phyloP scores from a whole-genome alignment of 768 basidiomycete species.

The Panus rudis region DNA sequence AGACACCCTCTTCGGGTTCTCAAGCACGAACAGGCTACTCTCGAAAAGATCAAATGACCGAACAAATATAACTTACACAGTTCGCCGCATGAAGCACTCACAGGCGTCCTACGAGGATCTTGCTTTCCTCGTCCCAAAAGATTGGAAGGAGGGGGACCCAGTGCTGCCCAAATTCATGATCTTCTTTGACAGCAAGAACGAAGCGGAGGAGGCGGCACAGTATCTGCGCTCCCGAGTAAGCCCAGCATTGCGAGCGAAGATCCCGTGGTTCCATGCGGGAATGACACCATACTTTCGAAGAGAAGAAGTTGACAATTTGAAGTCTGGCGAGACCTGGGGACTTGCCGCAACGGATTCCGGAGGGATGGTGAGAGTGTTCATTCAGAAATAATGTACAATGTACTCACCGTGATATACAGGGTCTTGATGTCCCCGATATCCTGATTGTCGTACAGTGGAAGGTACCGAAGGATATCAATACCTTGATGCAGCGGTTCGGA shows the following conservation, averaged over 20 bases:
- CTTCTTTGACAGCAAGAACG: slow-evolving; percentile 18
- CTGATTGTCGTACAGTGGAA: slow-evolving; percentile 30
- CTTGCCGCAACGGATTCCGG: slow-evolving; percentile 4
- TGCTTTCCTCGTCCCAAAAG: slow-evolving; percentile 11
- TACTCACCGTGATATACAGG: slow-evolving; percentile 18
- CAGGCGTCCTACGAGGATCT: slow-evolving; percentile 2
- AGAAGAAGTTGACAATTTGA: neutral
- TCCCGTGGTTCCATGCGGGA: slow-evolving; percentile 22
- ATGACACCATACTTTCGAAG: slow-evolving; percentile 15
- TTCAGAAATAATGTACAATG: too few species aligned
- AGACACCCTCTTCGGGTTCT: neutral
- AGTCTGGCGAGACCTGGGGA: slow-evolving; percentile 1
- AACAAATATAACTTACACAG: neutral
- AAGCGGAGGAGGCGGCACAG: slow-evolving; percentile 7
- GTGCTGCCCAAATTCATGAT: slow-evolving; percentile 16
- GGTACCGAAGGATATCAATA: slow-evolving; percentile 18
- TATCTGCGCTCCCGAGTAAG: slow-evolving; percentile 4
- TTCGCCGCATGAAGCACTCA: neutral
- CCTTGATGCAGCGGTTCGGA: slow-evolving; percentile 30
- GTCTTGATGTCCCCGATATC: slow-evolving; percentile 30
- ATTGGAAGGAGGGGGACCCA: neutral
- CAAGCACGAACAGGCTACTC: neutral
- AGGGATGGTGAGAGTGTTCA: slow-evolving; percentile 8
- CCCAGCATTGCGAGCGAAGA: slow-evolving; percentile 6
- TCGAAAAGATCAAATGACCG: slow-evolving; percentile 3